Evolutionary conservation across 2,329 filamentous ascomycete genomes (phyloP).

Genomic region (Celoporthe dispersa): DNA sequence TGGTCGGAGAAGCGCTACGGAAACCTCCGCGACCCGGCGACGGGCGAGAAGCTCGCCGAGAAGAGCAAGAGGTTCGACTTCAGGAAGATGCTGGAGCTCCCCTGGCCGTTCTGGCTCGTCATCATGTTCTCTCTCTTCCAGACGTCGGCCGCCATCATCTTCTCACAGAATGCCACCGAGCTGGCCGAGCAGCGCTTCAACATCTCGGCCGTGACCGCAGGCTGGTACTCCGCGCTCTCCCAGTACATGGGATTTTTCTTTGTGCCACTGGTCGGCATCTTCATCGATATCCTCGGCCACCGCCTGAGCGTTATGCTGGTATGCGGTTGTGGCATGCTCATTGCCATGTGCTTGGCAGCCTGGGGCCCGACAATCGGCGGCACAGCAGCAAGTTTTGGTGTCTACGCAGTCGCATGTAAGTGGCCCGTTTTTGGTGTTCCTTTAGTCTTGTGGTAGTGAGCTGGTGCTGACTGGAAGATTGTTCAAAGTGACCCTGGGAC

Average conservation of each 20-base stretch:
- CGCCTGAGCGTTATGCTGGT: constrained; percentile 50
- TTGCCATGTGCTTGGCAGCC: constrained; percentile 58
- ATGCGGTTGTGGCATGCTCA: constrained; percentile 54
- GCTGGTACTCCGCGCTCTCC: constrained; percentile 62
- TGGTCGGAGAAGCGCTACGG: constrained; percentile 53
- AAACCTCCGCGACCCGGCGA: constrained; percentile 56
- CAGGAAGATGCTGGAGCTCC: constrained; percentile 58
- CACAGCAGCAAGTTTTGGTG: constrained; percentile 62
- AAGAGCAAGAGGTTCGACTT: constrained; percentile 62
- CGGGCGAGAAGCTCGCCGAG: constrained; percentile 63
- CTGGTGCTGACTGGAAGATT: neutral
- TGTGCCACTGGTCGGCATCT: constrained; percentile 58
- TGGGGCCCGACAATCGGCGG: constrained; percentile 54
- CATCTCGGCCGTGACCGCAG: constrained; percentile 57
- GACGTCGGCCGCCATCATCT: constrained; percentile 59
- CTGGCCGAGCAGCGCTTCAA: constrained; percentile 63
- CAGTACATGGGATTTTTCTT: constrained; percentile 63
- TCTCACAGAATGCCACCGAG: constrained; percentile 63
- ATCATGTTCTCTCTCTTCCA: constrained; percentile 61
- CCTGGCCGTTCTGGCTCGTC: constrained; percentile 64
- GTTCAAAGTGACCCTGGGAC: constrained; percentile 49
- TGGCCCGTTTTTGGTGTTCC: neutral
- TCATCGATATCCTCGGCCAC: constrained; percentile 60
- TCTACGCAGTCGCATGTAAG: constrained; percentile 58
- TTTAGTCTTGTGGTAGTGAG: too few relatives aligned